Percentiles rank a stretch among this genome's conserved stretches.
phyloP scores from a whole-genome alignment of 768 basidiomycete genomes.

The Cystobasidium tubakii region DNA sequence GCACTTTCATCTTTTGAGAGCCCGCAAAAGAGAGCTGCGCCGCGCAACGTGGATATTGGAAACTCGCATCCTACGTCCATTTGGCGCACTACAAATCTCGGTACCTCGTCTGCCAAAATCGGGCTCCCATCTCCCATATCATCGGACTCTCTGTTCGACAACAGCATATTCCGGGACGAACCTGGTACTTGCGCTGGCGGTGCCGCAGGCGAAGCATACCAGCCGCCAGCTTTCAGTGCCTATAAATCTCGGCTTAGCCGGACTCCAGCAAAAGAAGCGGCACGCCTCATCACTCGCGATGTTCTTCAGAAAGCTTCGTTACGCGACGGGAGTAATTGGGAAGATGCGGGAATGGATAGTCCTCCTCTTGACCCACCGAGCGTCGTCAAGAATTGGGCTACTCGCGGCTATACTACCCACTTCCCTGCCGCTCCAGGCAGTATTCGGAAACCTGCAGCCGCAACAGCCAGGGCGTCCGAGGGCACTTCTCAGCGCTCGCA shows the following conservation, averaged over 20 bases:
- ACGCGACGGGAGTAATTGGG: slow-evolving; percentile 46
- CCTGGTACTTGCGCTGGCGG: background rate
- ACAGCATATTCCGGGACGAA: background rate
- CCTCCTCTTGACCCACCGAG: slow-evolving; percentile 47
- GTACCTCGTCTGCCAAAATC: slow-evolving; percentile 57
- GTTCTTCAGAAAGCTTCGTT: slow-evolving; percentile 56
- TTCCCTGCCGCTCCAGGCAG: slow-evolving; percentile 24
- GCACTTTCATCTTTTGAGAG: slow-evolving; percentile 49
- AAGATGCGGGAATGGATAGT: slow-evolving; percentile 38
- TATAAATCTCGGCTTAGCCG: slow-evolving; percentile 54
- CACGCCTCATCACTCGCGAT: slow-evolving; percentile 62
- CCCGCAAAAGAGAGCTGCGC: slow-evolving; percentile 47
- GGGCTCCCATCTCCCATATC: slow-evolving; percentile 55
- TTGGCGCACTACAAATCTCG: slow-evolving; percentile 45
- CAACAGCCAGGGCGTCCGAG: slow-evolving; percentile 44
- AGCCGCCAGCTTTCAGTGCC: slow-evolving; percentile 44
- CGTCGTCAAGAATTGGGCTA: slow-evolving; percentile 53
- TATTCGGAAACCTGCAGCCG: slow-evolving; percentile 44
- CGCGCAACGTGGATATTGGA: background rate
- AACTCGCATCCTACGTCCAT: slow-evolving; percentile 54
- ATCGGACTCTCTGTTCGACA: slow-evolving; percentile 39
- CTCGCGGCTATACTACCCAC: slow-evolving; percentile 48
- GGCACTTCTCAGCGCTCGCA: background rate
- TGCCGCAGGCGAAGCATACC: background rate
- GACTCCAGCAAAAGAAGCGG: slow-evolving; percentile 69